phyloP scores from a whole-genome alignment of 257 asterid species.

The Agastache rugosa region DNA sequence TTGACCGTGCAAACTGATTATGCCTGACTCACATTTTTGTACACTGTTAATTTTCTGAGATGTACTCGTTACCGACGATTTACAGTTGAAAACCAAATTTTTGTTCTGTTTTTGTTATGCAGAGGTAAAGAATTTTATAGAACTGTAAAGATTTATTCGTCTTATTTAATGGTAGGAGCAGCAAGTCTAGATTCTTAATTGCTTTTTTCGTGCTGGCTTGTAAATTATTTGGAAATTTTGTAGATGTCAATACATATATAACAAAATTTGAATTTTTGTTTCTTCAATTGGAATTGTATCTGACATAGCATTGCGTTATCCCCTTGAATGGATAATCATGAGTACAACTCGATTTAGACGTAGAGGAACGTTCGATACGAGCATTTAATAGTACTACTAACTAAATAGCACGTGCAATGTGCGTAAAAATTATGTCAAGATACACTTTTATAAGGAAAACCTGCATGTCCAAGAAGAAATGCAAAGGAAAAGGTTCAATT shows the following conservation, averaged over 20 bases:
- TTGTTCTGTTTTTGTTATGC: background rate
- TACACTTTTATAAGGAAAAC: background rate
- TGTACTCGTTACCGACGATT: background rate
- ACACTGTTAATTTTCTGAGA: background rate
- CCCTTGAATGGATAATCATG: background rate
- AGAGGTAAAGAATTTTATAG: background rate
- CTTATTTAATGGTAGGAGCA: slow-evolving; percentile 2
- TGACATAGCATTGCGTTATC: background rate
- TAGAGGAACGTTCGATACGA: too few relatives aligned
- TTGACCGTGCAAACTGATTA: slow-evolving; percentile 74
- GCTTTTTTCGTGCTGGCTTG: background rate
- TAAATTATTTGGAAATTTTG: slow-evolving; percentile 16
- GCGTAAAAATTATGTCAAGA: background rate
- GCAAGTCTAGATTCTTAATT: background rate
- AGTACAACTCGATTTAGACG: background rate
- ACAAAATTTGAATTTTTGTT: background rate
- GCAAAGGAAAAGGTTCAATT: background rate
- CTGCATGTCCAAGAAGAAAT: background rate
- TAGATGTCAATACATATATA: background rate
- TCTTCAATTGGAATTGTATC: background rate
- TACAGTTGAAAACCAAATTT: background rate
- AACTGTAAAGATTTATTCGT: background rate
- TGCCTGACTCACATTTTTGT: slow-evolving; percentile 32
- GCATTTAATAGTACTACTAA: too few relatives aligned
- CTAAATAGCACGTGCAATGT: too few relatives aligned